Evolutionary conservation across 352 stramenopile genomes (phyloP).

Genomic region (Phytopythium kandeliae): DNA sequence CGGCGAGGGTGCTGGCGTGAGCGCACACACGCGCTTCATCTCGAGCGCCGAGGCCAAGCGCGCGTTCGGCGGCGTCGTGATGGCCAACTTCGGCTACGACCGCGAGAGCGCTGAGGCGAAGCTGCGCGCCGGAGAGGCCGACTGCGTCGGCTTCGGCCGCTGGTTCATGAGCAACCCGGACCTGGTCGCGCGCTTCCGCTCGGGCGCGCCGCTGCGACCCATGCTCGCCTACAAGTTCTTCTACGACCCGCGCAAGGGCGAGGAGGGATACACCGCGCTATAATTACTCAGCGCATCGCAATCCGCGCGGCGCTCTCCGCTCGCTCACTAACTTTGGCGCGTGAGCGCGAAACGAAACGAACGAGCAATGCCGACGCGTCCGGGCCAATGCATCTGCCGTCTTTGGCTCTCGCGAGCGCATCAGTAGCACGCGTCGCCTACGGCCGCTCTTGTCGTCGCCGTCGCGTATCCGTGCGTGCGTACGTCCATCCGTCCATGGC

Average conservation of each 20-base stretch:
- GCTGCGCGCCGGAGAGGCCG: constrained; percentile 9
- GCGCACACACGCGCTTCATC: constrained; percentile 2
- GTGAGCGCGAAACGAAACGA: no score
- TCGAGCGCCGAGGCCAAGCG: constrained; percentile 18
- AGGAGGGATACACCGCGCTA: constrained; percentile 14
- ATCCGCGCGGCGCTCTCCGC: no score
- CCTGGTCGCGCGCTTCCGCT: constrained; percentile 23
- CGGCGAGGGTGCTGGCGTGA: constrained; percentile 9
- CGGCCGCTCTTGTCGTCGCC: no score
- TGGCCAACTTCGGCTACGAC: constrained; percentile 2
- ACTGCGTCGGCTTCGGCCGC: constrained; percentile 31
- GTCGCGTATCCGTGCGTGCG: no score
- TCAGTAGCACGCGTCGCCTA: no score
- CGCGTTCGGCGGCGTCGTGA: constrained; percentile 1
- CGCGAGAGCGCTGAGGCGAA: constrained; percentile 6
- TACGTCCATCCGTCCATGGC: background rate
- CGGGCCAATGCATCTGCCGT: no score
- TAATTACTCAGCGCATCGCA: no score
- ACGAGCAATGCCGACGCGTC: no score
- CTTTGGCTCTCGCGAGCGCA: no score
- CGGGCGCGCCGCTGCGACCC: constrained; percentile 13
- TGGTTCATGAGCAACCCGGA: constrained; percentile 44
- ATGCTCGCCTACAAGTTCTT: constrained; percentile 18
- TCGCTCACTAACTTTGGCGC: no score
- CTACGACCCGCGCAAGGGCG: constrained; percentile 16